Percentiles rank a stretch among this genome's conserved stretches.
Conservation (phyloP, 1,284 basidiomycete genomes). For the Singerocomus inundabilis region DNA sequence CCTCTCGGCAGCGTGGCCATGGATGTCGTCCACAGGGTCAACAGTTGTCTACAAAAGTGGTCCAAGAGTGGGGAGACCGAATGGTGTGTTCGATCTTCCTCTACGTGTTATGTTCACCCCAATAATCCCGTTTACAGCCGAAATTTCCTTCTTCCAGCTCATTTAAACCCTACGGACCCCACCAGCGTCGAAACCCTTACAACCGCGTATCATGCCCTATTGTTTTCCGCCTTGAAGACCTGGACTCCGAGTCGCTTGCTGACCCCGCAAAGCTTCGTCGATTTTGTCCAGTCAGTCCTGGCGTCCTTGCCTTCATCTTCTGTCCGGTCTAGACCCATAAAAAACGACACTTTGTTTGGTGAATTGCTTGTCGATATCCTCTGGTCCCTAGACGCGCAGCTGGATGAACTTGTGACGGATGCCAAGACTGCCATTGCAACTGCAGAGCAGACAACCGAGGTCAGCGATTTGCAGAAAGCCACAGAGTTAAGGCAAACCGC, state of each 20-base stretch:
- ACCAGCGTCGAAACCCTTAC: slow-evolving; percentile 53
- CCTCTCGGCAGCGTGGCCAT: slow-evolving; percentile 34
- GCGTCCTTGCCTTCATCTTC: slow-evolving; percentile 64
- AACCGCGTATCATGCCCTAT: slow-evolving; percentile 63
- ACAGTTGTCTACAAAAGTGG: slow-evolving; percentile 52
- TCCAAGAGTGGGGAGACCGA: slow-evolving; percentile 54
- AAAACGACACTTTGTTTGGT: slow-evolving; percentile 48
- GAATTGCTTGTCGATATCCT: slow-evolving; percentile 74
- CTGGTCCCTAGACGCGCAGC: slow-evolving; percentile 72
- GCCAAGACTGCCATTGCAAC: slow-evolving; percentile 36
- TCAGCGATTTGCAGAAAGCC: slow-evolving; percentile 25
- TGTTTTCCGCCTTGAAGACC: slow-evolving; percentile 55
- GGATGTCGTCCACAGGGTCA: slow-evolving; percentile 52
- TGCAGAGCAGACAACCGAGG: slow-evolving; percentile 16
- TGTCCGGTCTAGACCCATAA: slow-evolving; percentile 34
- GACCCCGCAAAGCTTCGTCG: slow-evolving; percentile 47
- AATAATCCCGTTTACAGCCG: slow-evolving; percentile 42
- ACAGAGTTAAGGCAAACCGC: slow-evolving; percentile 49
- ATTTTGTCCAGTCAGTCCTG: slow-evolving; percentile 63
- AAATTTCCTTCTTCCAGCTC: slow-evolving; percentile 53
- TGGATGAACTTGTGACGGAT: slow-evolving; percentile 68
- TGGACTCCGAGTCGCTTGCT: slow-evolving; percentile 51
- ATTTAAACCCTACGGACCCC: slow-evolving; percentile 54
- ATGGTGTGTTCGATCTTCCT: slow-evolving; percentile 46
- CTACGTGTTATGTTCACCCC: slow-evolving; percentile 12